Base-by-base conservation (phyloP, 1,139 yeast genomes). In the Scheffersomyces parashehatae region DNA sequence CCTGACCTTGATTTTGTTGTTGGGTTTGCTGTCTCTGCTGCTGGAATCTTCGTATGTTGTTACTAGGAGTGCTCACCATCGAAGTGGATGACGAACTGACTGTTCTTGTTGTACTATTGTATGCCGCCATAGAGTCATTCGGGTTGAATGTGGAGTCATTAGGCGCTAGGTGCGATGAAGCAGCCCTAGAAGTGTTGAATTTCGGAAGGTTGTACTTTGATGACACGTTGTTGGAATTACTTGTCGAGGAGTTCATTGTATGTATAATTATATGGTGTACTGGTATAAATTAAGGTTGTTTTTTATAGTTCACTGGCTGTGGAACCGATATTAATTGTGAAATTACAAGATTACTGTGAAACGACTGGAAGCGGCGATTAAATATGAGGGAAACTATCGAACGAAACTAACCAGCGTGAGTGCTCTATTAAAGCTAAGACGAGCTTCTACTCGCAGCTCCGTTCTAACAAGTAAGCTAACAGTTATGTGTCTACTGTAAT, bases 11-110 rank as follows among this genome's bases (percentile, higher is more conserved):
- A 29, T 4, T n/a, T 26, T 11, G 28, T 36, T 37, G 50, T 5
- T 37, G 35, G 7, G 26, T 32, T 12, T 45, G 42, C 38, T 40
- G 43, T 14, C 34, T 20, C 20, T 42, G 47, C 38, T 53, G 51
- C 37, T 55, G 60, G 28, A 58, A 48, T 15, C 59, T 45, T 10
- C 59, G 52, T 14, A 56, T 55, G 44, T 56, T 53, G 49, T 60
- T 59, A 48, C 64, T 60, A 24, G 64, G 64, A 1, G 64, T 60
- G 44, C 63, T 56, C 37, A 59, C 42, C 42, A 59, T 50, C 11
- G 62, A 56, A 3, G 63, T 51, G 16, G 74, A 67, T 3, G 73
- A 66, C 7, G 60, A 54, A 37, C 58, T 54, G 15, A 52, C 48
- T 5, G 58, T 49, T 13, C 57, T 38, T 9, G 68, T 62, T 33